Percentiles rank a stretch among this genome's conserved stretches.
phyloP scores from a whole-genome alignment of 106 monocot genomes.

The Allium fistulosum region DNA sequence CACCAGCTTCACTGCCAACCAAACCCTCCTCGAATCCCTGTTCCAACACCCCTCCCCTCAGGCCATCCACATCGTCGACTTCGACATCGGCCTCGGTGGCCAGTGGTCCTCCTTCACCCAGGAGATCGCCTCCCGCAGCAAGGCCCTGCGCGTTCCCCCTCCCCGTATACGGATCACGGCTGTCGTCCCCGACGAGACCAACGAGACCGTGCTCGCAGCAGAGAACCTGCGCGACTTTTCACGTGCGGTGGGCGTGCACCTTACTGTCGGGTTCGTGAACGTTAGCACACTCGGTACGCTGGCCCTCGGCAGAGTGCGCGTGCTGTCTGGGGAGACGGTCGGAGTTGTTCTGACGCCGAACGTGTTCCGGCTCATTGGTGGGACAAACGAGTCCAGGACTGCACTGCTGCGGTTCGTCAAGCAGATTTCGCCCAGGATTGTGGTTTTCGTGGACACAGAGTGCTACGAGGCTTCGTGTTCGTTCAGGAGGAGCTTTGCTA shows the following conservation, averaged over 20 bases:
- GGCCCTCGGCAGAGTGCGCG: constrained; percentile 24
- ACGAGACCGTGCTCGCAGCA: constrained; percentile 51
- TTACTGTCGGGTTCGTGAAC: constrained; percentile 39
- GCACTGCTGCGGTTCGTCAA: constrained; percentile 41
- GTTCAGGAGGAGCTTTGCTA: constrained; percentile 28
- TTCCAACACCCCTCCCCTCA: constrained; percentile 12
- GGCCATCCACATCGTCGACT: constrained; percentile 75
- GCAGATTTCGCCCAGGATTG: constrained; percentile 22
- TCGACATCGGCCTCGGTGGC: constrained; percentile 83
- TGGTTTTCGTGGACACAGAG: constrained; percentile 46
- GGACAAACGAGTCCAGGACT: constrained; percentile 14
- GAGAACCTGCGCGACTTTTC: constrained; percentile 77
- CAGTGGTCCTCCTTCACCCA: constrained; percentile 96
- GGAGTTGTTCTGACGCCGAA: constrained; percentile 41
- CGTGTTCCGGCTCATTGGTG: constrained; percentile 24
- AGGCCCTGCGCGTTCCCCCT: constrained; percentile 11
- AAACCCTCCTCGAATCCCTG: constrained; percentile 55
- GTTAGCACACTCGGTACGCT: constrained; percentile 20
- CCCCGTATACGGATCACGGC: constrained; percentile 51
- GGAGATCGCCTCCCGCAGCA: constrained; percentile 52
- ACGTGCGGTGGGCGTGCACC: constrained; percentile 32
- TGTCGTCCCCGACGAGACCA: constrained; percentile 44
- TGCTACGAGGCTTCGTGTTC: constrained; percentile 3
- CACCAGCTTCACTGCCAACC: constrained; percentile 79
- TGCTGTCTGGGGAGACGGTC: constrained; percentile 30